A percentile compares a stretch with the other conserved stretches of the same genome.
Evolutionary conservation across 768 basidiomycete species (phyloP).

Genomic region (Trametes sanguinea): DNA sequence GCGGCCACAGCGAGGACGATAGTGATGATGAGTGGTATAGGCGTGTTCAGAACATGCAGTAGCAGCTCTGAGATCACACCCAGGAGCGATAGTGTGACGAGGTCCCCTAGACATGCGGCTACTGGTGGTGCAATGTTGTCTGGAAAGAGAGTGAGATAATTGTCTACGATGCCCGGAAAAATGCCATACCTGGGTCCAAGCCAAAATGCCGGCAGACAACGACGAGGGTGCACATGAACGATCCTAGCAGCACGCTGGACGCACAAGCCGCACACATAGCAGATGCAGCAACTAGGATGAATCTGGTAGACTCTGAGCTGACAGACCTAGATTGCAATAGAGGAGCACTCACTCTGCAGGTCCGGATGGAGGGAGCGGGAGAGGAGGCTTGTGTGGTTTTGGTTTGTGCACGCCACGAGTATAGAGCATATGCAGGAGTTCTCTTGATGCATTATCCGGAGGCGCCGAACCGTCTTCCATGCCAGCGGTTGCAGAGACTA

Average conservation of each 20-base stretch:
- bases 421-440: background rate
- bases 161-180: background rate
- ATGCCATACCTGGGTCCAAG: slow-evolving; percentile 75
- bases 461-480: background rate
- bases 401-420: slow-evolving; percentile 20
- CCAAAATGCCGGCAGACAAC: slow-evolving; percentile 73
- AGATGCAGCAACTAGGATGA: slow-evolving; percentile 74
- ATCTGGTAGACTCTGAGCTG: slow-evolving; percentile 43
- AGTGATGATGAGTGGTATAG: slow-evolving; percentile 58
- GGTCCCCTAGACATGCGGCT: slow-evolving; percentile 89
- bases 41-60: slow-evolving; percentile 63
- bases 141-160: slow-evolving; percentile 29
- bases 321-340: background rate
- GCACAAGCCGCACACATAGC: slow-evolving; percentile 81
- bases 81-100: slow-evolving; percentile 85
- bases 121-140: slow-evolving; percentile 97
- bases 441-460: background rate
- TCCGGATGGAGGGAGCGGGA: slow-evolving; percentile 26
- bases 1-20: slow-evolving; percentile 52
- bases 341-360: slow-evolving; percentile 36
- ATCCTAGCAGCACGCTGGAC: slow-evolving; percentile 79
- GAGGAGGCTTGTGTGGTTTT: slow-evolving; percentile 15
- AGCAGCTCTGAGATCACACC: slow-evolving; percentile 75
- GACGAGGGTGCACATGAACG: slow-evolving; percentile 88
- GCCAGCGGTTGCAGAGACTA: slow-evolving; percentile 44